These are phyloP conservation scores for Tillandsia fasciculata DNA, from an alignment of 176 grass and related monocot species.

Conservation along the genomic window DNA sequence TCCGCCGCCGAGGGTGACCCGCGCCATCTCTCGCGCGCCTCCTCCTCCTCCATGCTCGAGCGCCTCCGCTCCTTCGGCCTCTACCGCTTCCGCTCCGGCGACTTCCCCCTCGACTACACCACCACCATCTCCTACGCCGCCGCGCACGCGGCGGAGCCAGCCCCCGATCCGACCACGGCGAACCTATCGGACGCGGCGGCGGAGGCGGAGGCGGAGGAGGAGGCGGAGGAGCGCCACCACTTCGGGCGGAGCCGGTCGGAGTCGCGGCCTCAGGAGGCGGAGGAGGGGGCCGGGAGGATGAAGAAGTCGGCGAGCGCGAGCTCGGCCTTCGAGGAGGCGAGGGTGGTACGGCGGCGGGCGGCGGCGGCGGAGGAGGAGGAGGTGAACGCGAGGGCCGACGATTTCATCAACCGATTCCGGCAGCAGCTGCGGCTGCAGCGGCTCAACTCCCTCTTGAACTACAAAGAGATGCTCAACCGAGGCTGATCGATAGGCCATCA, in stretches of 20 bases:
- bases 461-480: constrained; percentile 48
- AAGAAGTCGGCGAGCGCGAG: constrained; percentile 3
- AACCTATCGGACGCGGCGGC: background rate
- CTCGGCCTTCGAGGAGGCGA: constrained; percentile 14
- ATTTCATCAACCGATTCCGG: constrained; percentile 27
- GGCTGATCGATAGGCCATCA: background rate
- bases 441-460: constrained; percentile 67
- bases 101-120: constrained; percentile 42
- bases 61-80: constrained; percentile 66
- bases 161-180: background rate
- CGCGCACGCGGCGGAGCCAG: constrained; percentile 1
- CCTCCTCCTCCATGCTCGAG: constrained; percentile 50
- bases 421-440: constrained; percentile 80
- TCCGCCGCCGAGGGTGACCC: background rate
- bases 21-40: constrained; percentile 23
- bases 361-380: constrained; percentile 27
- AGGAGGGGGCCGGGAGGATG: background rate
- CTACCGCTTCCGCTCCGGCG: constrained; percentile 64
- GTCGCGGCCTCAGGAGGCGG: constrained; percentile 8
- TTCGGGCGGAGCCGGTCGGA: constrained; percentile 45
- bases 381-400: constrained; percentile 20
- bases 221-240: constrained; percentile 2
- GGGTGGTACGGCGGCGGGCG: constrained; percentile 19
- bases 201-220: background rate
- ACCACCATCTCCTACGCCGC: background rate